Base-by-base conservation (phyloP, 768 basidiomycete genomes). In the Galerina marginata region DNA sequence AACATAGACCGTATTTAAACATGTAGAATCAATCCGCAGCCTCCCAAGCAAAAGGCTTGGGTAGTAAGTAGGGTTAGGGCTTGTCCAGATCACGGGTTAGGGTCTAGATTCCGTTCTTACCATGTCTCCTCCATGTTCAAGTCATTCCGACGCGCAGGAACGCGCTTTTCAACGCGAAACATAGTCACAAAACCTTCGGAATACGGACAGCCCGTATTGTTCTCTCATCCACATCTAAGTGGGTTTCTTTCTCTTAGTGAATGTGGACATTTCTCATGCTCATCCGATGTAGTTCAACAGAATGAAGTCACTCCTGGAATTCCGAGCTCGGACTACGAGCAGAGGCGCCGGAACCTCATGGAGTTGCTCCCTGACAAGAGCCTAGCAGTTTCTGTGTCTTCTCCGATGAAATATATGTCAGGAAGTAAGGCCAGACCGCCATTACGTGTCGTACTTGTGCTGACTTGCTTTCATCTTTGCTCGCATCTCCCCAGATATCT, bases 271-370 rank as follows among this genome's bases (percentile, higher is more conserved):
- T 40, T 14, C 25, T 53, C 52, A 49, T 39, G 38, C 56, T 38
- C 56, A 44, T 26, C 44, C 39, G 51, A n/a, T 33, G 45, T 62
- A 89, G 84, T 94, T 42, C 69, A 76, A 55, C 74, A 80, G 1
- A 77, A 85, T 58, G 92, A 97, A 59, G 77, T 94, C 26, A 96
- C 94, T 0, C 90, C 92, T 1, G 95, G 95, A 29, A 93, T 98
- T 60, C 78, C 87, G 1, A 76, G 78, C 11, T 76, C 81, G 25
- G 96, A 99, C 61, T 97, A 95, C 74, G 90, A 94, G 59, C 71
- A 68, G 12, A 78, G 96, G 56, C 75, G 96, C 57, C 77, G 74
- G 62, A 81, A 73, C 15, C 78, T 99, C 37, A 90, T 99, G 86
- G 81, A 89, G 26, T 72, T 75, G 29, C 77, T 99, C 11, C 92